A percentile compares a stretch with the other conserved stretches of the same genome.
Conservation (phyloP, 176 grass and related monocot genomes). For the Tillandsia leiboldiana region DNA sequence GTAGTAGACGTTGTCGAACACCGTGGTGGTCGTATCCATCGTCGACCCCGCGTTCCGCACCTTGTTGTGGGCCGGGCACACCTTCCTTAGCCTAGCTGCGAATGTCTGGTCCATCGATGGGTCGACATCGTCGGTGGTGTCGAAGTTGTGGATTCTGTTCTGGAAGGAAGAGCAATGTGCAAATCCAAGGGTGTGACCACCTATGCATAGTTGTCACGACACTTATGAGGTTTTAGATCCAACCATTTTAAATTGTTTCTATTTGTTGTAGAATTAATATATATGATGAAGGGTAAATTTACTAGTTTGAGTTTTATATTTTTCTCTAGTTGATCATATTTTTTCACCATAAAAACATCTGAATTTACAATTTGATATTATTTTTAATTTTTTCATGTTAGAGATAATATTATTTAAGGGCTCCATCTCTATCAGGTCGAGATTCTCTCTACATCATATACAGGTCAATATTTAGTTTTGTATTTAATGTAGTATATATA, state of each 20-base stretch:
- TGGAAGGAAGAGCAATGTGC: slow-evolving; percentile 93
- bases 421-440: no score
- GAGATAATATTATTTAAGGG: no score
- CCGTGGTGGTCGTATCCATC: slow-evolving; percentile 47
- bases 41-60: slow-evolving; percentile 33
- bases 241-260: background rate
- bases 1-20: slow-evolving; percentile 86
- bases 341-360: no score
- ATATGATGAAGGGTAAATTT: background rate
- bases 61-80: slow-evolving; percentile 66
- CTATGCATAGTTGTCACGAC: slow-evolving; percentile 7
- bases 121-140: slow-evolving; percentile 26
- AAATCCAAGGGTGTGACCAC: slow-evolving; percentile 84
- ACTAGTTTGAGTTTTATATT: no score
- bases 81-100: slow-evolving; percentile 41
- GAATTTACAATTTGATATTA: no score
- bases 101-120: slow-evolving; percentile 53
- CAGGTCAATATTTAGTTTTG: no score
- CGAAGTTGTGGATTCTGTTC: slow-evolving; percentile 45
- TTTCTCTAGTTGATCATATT: no score
- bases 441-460: no score
- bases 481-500: no score
- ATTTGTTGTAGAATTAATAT: background rate
- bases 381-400: no score
- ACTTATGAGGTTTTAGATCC: background rate